Percentiles rank a stretch among this genome's conserved stretches.
These are phyloP conservation scores for Phytophthora macrochlamydospora DNA, from an alignment of 352 stramenopile genomes.

Conservation along the genomic window DNA sequence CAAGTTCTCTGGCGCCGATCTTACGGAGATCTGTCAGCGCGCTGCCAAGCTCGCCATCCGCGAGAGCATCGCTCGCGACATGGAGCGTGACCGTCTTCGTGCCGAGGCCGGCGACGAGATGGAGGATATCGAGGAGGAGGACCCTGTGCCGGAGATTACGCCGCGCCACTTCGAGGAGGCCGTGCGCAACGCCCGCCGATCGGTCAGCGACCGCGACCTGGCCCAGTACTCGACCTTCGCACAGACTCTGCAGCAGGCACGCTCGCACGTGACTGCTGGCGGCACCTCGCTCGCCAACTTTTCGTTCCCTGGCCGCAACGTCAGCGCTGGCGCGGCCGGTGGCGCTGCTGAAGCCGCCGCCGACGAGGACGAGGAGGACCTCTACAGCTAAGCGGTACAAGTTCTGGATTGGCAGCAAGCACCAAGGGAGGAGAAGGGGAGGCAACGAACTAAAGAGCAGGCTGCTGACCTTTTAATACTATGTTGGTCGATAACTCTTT, in stretches of 20 bases:
- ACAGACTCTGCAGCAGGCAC: constrained; percentile 95
- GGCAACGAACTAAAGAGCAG: constrained; percentile 16
- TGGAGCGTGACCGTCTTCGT: constrained; percentile 96
- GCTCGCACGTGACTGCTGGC: constrained; percentile 93
- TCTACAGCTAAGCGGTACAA: constrained; percentile 93
- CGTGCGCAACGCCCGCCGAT: constrained; percentile 96
- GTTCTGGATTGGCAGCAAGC: constrained; percentile 14
- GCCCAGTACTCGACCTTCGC: constrained; percentile 90
- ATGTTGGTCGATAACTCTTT: neutral
- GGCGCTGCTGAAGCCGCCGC: constrained; percentile 76
- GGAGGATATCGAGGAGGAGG: constrained; percentile 94
- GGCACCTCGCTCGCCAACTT: constrained; percentile 96
- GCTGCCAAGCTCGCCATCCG: constrained; percentile 99
- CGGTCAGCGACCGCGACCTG: constrained; percentile 98
- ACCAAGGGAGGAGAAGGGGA: constrained; percentile 24
- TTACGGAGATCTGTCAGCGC: constrained; percentile 99
- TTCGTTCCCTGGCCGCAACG: constrained; percentile 91
- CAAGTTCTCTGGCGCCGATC: constrained; percentile 99
- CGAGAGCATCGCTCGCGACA: constrained; percentile 98
- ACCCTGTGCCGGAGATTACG: constrained; percentile 96
- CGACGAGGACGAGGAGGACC: constrained; percentile 97
- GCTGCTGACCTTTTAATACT: constrained; percentile 29
- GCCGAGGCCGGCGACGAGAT: constrained; percentile 90
- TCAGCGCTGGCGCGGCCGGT: constrained; percentile 43
- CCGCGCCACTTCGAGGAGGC: constrained; percentile 97